Percentiles rank a stretch among this genome's conserved stretches.
These are phyloP conservation scores for Melastoma malabathricum DNA, from an alignment of 345 rosid species.

Conservation along the genomic window DNA sequence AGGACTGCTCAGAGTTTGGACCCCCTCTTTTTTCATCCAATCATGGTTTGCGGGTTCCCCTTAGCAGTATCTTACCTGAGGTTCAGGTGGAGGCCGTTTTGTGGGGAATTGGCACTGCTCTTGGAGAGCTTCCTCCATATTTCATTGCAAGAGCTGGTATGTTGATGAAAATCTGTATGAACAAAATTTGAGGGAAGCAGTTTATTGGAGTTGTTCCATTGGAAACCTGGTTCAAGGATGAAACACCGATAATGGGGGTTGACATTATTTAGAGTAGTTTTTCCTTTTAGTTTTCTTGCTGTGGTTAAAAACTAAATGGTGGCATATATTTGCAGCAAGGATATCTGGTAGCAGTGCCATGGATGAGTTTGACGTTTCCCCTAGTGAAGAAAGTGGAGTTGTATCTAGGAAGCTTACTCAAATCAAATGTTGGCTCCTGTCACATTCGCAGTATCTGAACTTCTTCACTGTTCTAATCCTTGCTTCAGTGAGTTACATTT, in stretches of 20 bases:
- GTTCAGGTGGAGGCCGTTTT: conserved; percentile 77
- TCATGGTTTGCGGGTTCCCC: conserved; percentile 67
- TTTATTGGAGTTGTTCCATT: too few relatives aligned
- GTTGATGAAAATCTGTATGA: neutral
- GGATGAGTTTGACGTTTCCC: conserved; percentile 56
- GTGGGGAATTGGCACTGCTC: conserved; percentile 99
- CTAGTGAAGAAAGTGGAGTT: conserved; percentile 48
- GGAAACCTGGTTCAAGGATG: too few relatives aligned
- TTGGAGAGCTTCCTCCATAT: conserved; percentile 99
- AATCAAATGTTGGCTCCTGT: conserved; percentile 52
- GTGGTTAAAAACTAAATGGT: too few relatives aligned
- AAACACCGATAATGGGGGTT: too few relatives aligned
- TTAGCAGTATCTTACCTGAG: conserved; percentile 78
- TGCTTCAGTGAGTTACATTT: conserved; percentile 76
- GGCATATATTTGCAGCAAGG: conserved; percentile 35
- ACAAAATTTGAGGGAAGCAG: too few relatives aligned
- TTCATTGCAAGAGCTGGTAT: conserved; percentile 96
- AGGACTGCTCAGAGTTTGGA: conserved; percentile 77
- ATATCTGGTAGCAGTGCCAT: conserved; percentile 58
- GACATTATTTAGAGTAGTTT: too few relatives aligned
- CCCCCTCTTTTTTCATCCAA: conserved; percentile 46
- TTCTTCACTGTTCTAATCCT: conserved; percentile 82
- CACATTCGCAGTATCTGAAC: conserved; percentile 71
- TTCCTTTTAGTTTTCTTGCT: too few relatives aligned
- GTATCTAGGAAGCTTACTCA: conserved; percentile 33